Evolutionary conservation across 345 rosid species (phyloP), one percentile per base, ranked within the genome.

Genomic region (Eucalyptus leucophloia): DNA sequence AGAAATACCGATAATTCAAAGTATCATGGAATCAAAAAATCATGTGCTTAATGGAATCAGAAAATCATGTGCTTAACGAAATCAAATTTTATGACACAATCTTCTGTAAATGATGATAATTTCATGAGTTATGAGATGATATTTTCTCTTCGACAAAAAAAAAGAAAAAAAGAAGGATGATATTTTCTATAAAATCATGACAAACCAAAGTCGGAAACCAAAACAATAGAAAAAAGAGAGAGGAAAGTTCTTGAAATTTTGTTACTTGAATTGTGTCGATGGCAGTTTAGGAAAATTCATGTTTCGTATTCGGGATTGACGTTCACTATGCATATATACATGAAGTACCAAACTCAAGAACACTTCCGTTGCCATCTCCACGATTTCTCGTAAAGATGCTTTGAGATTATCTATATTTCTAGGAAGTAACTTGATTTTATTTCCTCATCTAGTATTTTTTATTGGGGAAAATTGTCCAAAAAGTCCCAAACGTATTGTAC

Each of bases 401-500:
- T 56, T 56, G 62, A 51, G 56, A 18, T 53, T 53, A 53, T 53
- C 56, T 1, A 53, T 53, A 53, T 53, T 1, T 53, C 26, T 53
- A 53, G 26, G 58, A 53, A 53, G 58, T 53, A 1, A 53, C 58
- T 53, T 53, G n/a, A 58, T 26, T 58, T 58, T 58, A 58, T 58
- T 58, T 58, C 7, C 65, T 58, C n/a, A 26, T 26, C 65, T 0
- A 58, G 14, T 26, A 58, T 24, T 58, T 58, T 26, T 26, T 24
- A 2, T 53, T 53, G 26, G 58, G 24, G 0, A 53, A 53, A 53
- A 53, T 51, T 51, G 9, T 51, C 4, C 23, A 54, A 54, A 54
- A 54, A 21, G 24, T 54, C 12, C 12, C 26, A 54, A 54, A 54
- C 5, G 21, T 21, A 23, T 0, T 0, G 6, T 21, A 23, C 0